Evolutionary conservation across 2,329 filamentous ascomycete species (phyloP), one percentile per base, ranked within the genome.

Genomic region (Colletotrichum sojae): DNA sequence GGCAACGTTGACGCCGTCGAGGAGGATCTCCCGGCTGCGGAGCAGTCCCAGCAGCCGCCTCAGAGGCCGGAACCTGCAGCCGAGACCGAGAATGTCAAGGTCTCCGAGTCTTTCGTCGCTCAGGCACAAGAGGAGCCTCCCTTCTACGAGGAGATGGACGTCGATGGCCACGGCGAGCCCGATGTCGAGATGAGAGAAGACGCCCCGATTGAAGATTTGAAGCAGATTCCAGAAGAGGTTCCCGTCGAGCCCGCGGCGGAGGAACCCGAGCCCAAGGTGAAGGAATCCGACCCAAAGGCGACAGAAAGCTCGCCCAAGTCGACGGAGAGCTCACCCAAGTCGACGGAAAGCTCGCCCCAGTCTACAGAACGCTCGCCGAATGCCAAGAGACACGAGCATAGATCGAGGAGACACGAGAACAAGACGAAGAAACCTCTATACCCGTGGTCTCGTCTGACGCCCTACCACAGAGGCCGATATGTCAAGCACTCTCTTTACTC

Each of bases 381-480:
- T 46, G 51, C 51, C 12, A 49, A 63, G 12, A 48, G 31, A 25
- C 59, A 48, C 48, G 46, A 67, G 4, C 20, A 40, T 18, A 15
- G 10, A 36, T 39, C 13, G 49, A 55, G n/a, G 22, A 63, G 18
- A 71, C 72, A 16, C 22, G 27, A 22, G 25, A 27, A 56, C 5
- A 49, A 55, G 46, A 43, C 20, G 15, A 48, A 27, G 53, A 71
- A 60, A 45, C 36, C 39, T 20, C 48, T n/a, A 4, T 66, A 80
- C 2, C 76, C 78, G 22, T 83, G 80, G 78, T 74, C 80, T 20
- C 72, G 81, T 48, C 74, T 84, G 9, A 83, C 80, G 2, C 80
- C 82, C 4, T 84, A 83, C 57, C 66, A 84, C 8, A 76, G 79
- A 36, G 79, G 77, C 16, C 81, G 83, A 65, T 81, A 75, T 61